phyloP scores from a whole-genome alignment of 148 eudicot genomes.

The Camellia lanceoleosa region DNA sequence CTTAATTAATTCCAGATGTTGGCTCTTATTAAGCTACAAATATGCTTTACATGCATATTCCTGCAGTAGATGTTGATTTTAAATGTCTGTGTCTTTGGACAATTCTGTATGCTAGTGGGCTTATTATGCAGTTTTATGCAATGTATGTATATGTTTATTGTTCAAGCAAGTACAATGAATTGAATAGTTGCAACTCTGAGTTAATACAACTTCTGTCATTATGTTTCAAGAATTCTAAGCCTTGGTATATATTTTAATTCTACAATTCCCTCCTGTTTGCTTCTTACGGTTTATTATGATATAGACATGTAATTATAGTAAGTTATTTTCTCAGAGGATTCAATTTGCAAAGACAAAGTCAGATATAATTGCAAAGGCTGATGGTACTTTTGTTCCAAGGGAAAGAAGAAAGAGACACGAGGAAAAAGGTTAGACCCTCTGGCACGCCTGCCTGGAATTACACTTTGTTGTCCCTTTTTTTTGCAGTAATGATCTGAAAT shows the following conservation, averaged over 20 bases:
- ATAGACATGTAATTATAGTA: slow-evolving; percentile 4
- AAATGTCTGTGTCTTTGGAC: neutral
- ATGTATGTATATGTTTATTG: neutral
- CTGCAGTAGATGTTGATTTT: neutral
- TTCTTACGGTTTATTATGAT: slow-evolving; percentile 1
- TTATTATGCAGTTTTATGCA: neutral
- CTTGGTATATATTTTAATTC: neutral
- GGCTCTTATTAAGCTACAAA: neutral
- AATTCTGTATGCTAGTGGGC: neutral
- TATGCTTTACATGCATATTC: neutral
- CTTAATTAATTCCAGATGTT: neutral
- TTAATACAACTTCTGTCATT: neutral
- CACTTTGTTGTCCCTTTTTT: neutral
- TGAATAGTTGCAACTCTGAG: neutral
- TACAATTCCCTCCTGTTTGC: neutral
- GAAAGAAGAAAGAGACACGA: slow-evolving; percentile 88
- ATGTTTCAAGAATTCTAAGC: neutral
- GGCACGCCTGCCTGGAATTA: neutral
- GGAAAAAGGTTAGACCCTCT: slow-evolving; percentile 63
- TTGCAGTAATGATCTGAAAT: neutral
- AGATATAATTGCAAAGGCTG: slow-evolving; percentile 85
- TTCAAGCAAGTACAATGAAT: neutral
- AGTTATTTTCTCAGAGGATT: slow-evolving; percentile 59
- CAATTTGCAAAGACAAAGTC: slow-evolving; percentile 93
- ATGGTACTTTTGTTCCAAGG: slow-evolving; percentile 86